Percentiles rank a stretch among this genome's conserved stretches.
These are phyloP conservation scores for Trametes sp. DNA, from an alignment of 1,284 basidiomycete genomes.

Conservation along the genomic window DNA sequence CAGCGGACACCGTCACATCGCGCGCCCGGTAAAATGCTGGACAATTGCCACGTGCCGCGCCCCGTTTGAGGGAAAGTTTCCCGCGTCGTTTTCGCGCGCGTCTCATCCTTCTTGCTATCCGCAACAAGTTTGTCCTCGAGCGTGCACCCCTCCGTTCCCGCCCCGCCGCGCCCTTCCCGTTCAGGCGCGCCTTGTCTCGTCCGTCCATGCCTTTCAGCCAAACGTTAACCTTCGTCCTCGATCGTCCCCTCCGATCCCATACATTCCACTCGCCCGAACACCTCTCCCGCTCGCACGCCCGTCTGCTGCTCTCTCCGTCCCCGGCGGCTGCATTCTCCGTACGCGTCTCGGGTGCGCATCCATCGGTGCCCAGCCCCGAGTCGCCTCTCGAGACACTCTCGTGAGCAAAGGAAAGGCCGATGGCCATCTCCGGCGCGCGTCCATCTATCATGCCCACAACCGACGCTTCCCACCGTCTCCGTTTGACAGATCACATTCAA, in stretches of 20 bases:
- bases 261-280: slow-evolving; percentile 16
- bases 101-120: slow-evolving; percentile 11
- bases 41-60: slow-evolving; percentile 24
- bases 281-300: not conserved
- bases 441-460: slow-evolving; percentile 23
- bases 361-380: too few species aligned
- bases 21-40: slow-evolving; percentile 22
- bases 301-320: not conserved
- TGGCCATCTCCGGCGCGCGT: slow-evolving; percentile 3
- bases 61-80: slow-evolving; percentile 21
- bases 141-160: slow-evolving; percentile 2
- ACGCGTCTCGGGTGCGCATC: not conserved
- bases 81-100: slow-evolving; percentile 15
- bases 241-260: slow-evolving; percentile 19
- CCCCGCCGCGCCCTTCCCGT: slow-evolving; percentile 3
- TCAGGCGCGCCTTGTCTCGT: slow-evolving; percentile 10
- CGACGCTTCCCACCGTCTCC: slow-evolving; percentile 12
- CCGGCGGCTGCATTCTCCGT: not conserved
- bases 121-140: not conserved
- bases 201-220: slow-evolving; percentile 10
- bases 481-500: slow-evolving; percentile 20
- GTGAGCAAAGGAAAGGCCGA: not conserved
- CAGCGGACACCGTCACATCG: not conserved
- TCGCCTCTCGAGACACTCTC: too few species aligned
- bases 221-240: slow-evolving; percentile 18